Evolutionary conservation across 805 yeast genomes (phyloP).

Genomic region (Myxozyma lipomycoides): DNA sequence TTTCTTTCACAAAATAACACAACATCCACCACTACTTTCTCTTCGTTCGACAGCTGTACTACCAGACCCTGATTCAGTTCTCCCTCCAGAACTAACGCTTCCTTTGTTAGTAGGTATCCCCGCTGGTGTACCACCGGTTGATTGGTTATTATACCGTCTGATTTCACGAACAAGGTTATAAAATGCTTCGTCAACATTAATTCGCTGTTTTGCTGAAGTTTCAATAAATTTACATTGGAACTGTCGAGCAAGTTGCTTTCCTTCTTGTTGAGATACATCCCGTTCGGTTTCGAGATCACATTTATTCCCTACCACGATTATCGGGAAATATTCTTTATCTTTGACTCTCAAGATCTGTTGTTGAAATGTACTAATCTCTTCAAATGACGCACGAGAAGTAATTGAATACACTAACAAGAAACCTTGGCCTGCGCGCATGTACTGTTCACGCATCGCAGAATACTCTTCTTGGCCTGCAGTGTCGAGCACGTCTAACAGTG

Average conservation of each 20-base stretch:
- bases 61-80: conserved; percentile 1
- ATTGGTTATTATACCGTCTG: conserved; percentile 28
- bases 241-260: conserved; percentile 67
- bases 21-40: conserved; percentile 19
- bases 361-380: conserved; percentile 74
- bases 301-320: conserved; percentile 75
- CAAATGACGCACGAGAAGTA: conserved; percentile 78
- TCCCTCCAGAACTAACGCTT: conserved; percentile 4
- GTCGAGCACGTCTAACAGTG: conserved; percentile 82
- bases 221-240: conserved; percentile 71
- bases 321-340: conserved; percentile 71
- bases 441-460: conserved; percentile 70
- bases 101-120: conserved; percentile 6
- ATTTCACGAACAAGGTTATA: conserved; percentile 59
- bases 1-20: conserved; percentile 20
- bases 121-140: conserved; percentile 6
- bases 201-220: conserved; percentile 86
- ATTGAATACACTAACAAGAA: conserved; percentile 84
- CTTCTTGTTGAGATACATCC: conserved; percentile 55
- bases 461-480: conserved; percentile 94
- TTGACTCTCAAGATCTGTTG: conserved; percentile 77
- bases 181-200: conserved; percentile 85
- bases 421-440: conserved; percentile 66
- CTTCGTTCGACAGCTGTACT: conserved; percentile 11
- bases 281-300: conserved; percentile 71